A percentile compares a stretch with the other conserved stretches of the same genome.
Evolutionary conservation across 2,329 filamentous ascomycete genomes (phyloP).

Genomic region (Penicillium carneum): DNA sequence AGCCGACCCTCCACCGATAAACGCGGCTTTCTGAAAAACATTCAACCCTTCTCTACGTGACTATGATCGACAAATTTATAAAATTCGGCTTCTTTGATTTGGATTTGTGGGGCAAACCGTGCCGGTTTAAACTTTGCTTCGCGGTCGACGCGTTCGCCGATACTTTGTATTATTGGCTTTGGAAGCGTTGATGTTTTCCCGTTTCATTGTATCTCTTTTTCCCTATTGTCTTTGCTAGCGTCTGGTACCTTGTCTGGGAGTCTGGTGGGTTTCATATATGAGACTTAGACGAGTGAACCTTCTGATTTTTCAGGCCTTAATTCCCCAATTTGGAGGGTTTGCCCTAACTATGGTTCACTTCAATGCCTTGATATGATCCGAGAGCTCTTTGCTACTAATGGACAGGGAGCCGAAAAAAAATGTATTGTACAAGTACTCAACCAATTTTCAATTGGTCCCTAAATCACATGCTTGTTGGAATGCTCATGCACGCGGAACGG

Average conservation of each 20-base stretch:
- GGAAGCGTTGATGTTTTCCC: neutral
- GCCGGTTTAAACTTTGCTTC: slow-evolving; percentile 13
- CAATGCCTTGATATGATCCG: neutral
- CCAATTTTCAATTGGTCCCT: neutral
- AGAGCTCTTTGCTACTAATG: neutral
- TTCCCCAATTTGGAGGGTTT: neutral
- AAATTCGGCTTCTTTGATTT: slow-evolving; percentile 2
- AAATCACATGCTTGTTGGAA: slow-evolving; percentile 15
- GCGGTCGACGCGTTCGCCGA: slow-evolving; percentile 4
- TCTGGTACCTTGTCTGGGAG: slow-evolving; percentile 24
- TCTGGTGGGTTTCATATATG: slow-evolving; percentile 4
- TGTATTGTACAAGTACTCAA: neutral
- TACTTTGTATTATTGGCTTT: slow-evolving; percentile 3
- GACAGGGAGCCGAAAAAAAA: neutral
- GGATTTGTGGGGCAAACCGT: slow-evolving; percentile 8
- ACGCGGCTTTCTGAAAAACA: slow-evolving; percentile 14
- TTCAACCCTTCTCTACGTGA: slow-evolving; percentile 23
- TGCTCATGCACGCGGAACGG: slow-evolving; percentile 4
- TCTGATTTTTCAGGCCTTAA: neutral
- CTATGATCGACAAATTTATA: slow-evolving; percentile 28
- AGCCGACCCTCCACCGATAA: slow-evolving; percentile 20
- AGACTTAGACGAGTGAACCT: neutral
- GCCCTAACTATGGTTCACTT: neutral
- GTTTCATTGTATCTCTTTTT: slow-evolving; percentile 4
- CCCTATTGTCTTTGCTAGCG: slow-evolving; percentile 7